A percentile compares a stretch with the other conserved stretches of the same genome.
These are phyloP conservation scores for Gossypium lobatum DNA, from an alignment of 441 rosid species.

Conservation along the genomic window DNA sequence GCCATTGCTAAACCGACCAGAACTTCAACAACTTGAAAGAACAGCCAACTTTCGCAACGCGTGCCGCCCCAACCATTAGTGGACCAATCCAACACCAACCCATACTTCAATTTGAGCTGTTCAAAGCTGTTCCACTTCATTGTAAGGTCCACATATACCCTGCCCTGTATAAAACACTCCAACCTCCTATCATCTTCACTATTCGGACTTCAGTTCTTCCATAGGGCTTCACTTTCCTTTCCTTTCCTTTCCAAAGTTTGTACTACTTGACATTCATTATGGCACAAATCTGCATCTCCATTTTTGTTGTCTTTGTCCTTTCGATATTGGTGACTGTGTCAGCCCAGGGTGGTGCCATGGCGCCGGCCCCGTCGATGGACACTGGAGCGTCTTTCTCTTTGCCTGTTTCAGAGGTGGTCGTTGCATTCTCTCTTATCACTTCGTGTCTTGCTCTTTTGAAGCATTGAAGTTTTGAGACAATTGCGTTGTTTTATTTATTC, in stretches of 20 bases:
- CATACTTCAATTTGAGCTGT: neutral
- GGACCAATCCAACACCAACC: neutral
- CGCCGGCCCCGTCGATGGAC: constrained; percentile 17
- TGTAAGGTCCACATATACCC: neutral
- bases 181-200: neutral
- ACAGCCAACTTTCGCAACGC: neutral
- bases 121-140: neutral
- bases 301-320: constrained; percentile 5
- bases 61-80: too few species aligned
- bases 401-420: constrained; percentile 10
- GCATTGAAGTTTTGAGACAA: constrained; percentile 1
- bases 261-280: neutral
- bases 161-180: neutral
- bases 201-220: neutral
- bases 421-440: constrained; percentile 18
- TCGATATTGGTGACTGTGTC: neutral
- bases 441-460: constrained; percentile 18
- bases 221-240: neutral
- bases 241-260: neutral
- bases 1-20: too few species aligned
- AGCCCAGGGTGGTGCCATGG: constrained; percentile 7
- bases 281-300: neutral
- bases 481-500: neutral
- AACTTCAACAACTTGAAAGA: neutral
- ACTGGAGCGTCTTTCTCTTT: constrained; percentile 23